phyloP scores from a whole-genome alignment of 768 basidiomycete genomes.

The Tulasnella calospora region DNA sequence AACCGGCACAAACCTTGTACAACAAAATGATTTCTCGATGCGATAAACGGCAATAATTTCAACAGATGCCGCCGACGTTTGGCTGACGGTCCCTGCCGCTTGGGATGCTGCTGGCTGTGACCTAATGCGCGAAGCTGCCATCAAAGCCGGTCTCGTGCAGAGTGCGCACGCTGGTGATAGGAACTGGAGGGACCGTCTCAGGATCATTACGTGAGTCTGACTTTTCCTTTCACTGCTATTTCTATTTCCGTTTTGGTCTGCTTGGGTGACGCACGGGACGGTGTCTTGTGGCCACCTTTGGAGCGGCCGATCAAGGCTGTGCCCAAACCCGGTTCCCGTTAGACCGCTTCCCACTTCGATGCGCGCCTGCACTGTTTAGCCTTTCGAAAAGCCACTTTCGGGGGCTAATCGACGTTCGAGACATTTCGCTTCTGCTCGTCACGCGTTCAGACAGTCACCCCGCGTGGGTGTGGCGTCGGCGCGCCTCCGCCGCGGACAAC shows the following conservation, averaged over 20 bases:
- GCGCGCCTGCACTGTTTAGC: background rate
- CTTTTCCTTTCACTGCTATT: background rate
- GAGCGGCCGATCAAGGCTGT: background rate
- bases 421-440: background rate
- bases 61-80: constrained; percentile 74
- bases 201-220: constrained; percentile 63
- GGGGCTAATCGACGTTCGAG: background rate
- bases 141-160: constrained; percentile 73
- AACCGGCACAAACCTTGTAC: background rate
- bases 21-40: background rate
- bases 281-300: background rate
- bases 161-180: constrained; percentile 63
- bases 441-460: background rate
- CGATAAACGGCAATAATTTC: background rate
- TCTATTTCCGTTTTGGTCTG: background rate
- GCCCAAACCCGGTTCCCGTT: background rate
- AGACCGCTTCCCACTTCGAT: background rate
- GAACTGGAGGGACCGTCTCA: constrained; percentile 73
- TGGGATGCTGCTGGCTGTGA: constrained; percentile 85
- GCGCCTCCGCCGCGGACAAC: constrained; percentile 6
- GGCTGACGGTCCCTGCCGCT: constrained; percentile 83
- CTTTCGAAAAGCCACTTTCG: background rate
- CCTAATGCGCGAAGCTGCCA: constrained; percentile 80
- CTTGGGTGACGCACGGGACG: background rate
- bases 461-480: background rate